Evolutionary conservation across 495 filamentous ascomycete genomes (phyloP), one percentile per base, ranked within the genome.

Genomic region (Thozetella sp.): DNA sequence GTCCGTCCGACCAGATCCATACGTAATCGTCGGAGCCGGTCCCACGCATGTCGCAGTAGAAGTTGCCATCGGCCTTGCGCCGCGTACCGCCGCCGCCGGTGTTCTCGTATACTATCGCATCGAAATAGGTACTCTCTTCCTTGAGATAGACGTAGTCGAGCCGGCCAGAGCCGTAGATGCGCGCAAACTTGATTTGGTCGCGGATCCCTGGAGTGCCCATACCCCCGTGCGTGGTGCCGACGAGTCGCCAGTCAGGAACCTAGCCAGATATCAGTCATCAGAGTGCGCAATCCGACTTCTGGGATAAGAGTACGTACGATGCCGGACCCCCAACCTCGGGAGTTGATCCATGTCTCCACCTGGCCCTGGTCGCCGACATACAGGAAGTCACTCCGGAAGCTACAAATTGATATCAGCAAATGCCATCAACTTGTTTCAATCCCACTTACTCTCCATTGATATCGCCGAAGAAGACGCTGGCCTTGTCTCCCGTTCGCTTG

Each of bases 11-110:
- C 24, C 54, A 37, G 67, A 67, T 40, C 78, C 80, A 45, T 58
- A 79, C 56, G 59, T 80, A 50, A 67, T 85, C 62, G 76, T 85
- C 60, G 74, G 79, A 43, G 68, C 82, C 34, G 79, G 17, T 60
- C 27, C 65, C 65, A 23, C 22, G 13, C 65, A 68, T 66, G 50
- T 68, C 63, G 54, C 65, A 65, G 25, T 62, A 68, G n/a, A 34
- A 46, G 23, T 22, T 52, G 17, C 63, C 63, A 54, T 66, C 69
- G 45, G 22, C 62, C 54, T 56, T 64, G 23, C 12, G 51, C 55
- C 27, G 51, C 30, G 60, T 60, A 24, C 25, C 59, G 9, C 59
- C 46, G 20, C 17, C 40, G 10, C 55, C 53, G 11, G 46, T 30
- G 43, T 56, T 61, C 51, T 57, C 25, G 2, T 4, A 57, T 2